phyloP scores from a whole-genome alignment of 805 yeast species.

The Yarrowia sp. region DNA sequence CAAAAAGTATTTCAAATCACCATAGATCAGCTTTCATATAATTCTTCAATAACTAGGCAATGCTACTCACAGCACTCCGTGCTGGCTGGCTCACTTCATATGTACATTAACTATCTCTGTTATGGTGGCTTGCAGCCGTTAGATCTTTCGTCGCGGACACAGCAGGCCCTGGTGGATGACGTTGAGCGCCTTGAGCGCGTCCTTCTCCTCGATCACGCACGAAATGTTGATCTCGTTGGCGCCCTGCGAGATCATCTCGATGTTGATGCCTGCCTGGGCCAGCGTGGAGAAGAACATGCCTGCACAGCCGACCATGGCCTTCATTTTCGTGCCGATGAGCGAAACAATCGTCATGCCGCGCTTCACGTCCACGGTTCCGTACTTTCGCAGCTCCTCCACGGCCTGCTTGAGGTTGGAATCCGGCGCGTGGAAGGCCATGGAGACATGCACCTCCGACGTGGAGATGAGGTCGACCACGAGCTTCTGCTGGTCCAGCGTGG shows the following conservation, averaged over 20 bases:
- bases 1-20: too few species aligned
- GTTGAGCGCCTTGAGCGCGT: constrained; percentile 80
- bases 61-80: too few species aligned
- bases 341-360: constrained; percentile 88
- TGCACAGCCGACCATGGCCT: constrained; percentile 93
- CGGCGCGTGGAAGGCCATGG: constrained; percentile 84
- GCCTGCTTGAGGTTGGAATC: constrained; percentile 72
- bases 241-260: constrained; percentile 98
- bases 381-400: constrained; percentile 67
- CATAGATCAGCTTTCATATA: too few species aligned
- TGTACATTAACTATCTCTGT: background rate
- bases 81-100: too few species aligned
- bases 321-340: constrained; percentile 95
- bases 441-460: constrained; percentile 96
- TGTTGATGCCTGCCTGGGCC: constrained; percentile 87
- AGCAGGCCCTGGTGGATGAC: constrained; percentile 78
- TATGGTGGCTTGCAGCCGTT: background rate
- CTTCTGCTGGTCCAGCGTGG: constrained; percentile 76
- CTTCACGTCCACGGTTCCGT: constrained; percentile 88
- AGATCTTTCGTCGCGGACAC: constrained; percentile 25
- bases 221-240: constrained; percentile 97
- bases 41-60: background rate
- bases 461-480: constrained; percentile 93
- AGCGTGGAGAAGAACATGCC: constrained; percentile 93
- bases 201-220: constrained; percentile 83